Conservation (phyloP, 148 eudicot genomes). For the Rhododendron simsii region DNA sequence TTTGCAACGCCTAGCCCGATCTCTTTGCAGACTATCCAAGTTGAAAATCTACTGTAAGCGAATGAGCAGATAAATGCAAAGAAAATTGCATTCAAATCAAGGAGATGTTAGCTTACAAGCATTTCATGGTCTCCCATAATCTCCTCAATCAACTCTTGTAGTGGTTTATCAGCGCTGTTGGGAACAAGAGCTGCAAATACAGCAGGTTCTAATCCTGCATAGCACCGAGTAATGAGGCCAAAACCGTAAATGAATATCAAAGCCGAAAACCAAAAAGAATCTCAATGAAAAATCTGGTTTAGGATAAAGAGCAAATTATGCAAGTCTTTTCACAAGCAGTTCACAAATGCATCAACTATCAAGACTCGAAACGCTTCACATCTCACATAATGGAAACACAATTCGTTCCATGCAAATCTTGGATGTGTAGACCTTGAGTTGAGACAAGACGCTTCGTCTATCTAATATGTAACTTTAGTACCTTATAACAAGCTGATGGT, state of each 20-base stretch:
- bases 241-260: neutral
- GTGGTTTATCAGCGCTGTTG: constrained; percentile 59
- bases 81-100: neutral
- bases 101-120: constrained; percentile 43
- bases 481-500: neutral
- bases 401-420: neutral
- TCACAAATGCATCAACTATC: neutral
- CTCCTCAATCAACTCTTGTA: constrained; percentile 77
- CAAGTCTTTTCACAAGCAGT: neutral
- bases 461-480: neutral
- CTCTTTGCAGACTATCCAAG: constrained; percentile 9
- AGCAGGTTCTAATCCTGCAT: constrained; percentile 66
- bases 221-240: neutral
- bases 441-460: neutral
- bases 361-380: neutral
- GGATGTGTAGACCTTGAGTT: neutral
- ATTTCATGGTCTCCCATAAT: constrained; percentile 90
- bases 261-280: neutral
- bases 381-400: neutral
- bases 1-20: neutral
- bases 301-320: neutral
- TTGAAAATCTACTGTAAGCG: neutral
- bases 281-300: neutral
- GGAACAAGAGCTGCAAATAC: constrained; percentile 93
- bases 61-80: neutral